Base-by-base conservation (phyloP, 192 early-diverging fungal genomes). In the Backusella morwellensis region DNA sequence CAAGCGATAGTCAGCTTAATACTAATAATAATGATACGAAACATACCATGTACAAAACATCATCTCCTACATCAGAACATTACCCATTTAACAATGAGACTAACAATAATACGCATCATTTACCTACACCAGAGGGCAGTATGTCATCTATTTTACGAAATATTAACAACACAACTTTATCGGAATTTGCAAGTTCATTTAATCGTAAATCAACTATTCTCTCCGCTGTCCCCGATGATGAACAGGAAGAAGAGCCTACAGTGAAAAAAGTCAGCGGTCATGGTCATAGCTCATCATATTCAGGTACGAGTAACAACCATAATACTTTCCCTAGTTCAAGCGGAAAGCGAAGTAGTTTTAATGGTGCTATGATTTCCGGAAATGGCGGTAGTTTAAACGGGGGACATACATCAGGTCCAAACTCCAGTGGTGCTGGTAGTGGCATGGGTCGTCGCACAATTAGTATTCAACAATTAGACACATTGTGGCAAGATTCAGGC, bases 381-480 rank as follows among this genome's bases (percentile, higher is more conserved):
- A 75, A 68, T 47, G 29, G 38, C 35, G 26, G 41, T 35, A 63
- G 73, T 41, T 70, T 70, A 70, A 47, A 29, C 4, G 40, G 73
- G 4, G 70, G 70, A 9, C 56, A 63, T 14, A 26, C 3, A 11
- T 29, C 56, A 12, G 26, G 26, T 63, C 56, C 26, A 26, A 38
- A 32, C 19, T n/a, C n/a, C 26, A n/a, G 44, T 34, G 47, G 47
- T 50, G 15, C 47, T 63, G 73, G 73, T 32, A 47, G 35, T 21
- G 42, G 47, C 26, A 75, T 47, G 19, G 75, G 75, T 35, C 68
- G 75, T 36, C 66, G 78, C 32, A 75, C 78, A 26, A 70, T 79
- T 12, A 79, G 78, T 40, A 79, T 79, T 75, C 78, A 79, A 50
- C 78, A 79, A 40, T 54, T 79, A 19, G 78, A 79, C 56, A 47